phyloP scores from a whole-genome alignment of 306 rosid species.

The Begonia loranthoides region DNA sequence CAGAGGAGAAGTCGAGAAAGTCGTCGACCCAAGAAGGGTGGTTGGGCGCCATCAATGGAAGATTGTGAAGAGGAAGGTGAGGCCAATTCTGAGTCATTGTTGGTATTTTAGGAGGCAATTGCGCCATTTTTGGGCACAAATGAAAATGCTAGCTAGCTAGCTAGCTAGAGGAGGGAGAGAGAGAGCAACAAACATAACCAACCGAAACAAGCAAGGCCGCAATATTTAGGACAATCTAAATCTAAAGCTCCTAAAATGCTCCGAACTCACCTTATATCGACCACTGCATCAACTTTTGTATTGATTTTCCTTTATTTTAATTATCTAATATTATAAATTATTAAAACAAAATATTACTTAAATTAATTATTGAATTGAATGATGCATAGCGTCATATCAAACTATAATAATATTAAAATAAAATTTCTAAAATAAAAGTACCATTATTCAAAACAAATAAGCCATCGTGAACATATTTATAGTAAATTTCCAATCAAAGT shows the following conservation, averaged over 20 bases:
- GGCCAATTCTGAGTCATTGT: constrained; percentile 72
- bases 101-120: constrained; percentile 92
- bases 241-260: constrained; percentile 10
- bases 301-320: no score
- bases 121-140: constrained; percentile 46
- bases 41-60: constrained; percentile 22
- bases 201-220: constrained; percentile 3
- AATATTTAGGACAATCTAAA: constrained; percentile 12
- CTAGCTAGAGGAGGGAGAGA: constrained; percentile 5
- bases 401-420: no score
- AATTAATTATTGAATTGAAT: no score
- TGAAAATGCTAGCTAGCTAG: constrained; percentile 2
- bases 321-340: no score
- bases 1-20: constrained; percentile 72
- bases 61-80: constrained; percentile 30
- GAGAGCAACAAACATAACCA: constrained; percentile 1
- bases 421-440: no score
- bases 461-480: no score
- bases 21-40: constrained; percentile 55
- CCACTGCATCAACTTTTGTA: no score
- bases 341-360: no score
- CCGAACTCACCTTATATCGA: no score
- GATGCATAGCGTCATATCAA: no score
- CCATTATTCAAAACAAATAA: no score
- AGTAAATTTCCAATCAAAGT: no score